Conservation (phyloP, 176 grass and related monocot genomes). For the Thalia dealbata region DNA sequence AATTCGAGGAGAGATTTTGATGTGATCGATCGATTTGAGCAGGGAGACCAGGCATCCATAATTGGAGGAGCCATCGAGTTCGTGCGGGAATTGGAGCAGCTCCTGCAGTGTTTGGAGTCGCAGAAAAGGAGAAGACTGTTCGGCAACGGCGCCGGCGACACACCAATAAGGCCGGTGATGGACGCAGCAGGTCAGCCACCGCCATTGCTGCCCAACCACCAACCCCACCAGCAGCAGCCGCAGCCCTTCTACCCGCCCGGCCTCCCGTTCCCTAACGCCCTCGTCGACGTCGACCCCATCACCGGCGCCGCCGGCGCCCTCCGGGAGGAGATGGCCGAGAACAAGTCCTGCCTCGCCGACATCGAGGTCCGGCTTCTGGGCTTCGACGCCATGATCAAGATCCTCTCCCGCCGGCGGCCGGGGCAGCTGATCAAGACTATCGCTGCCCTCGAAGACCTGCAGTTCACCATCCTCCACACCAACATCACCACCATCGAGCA, state of each 20-base stretch:
- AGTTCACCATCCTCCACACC: constrained; percentile 80
- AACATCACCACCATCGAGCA: constrained; percentile 99
- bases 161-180: constrained; percentile 27
- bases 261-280: constrained; percentile 36
- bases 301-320: constrained; percentile 32
- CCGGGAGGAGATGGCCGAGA: constrained; percentile 75
- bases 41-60: constrained; percentile 95
- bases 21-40: neutral
- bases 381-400: constrained; percentile 79
- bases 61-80: constrained; percentile 96
- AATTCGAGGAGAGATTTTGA: neutral
- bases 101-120: constrained; percentile 88
- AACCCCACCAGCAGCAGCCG: neutral
- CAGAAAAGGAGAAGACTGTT: constrained; percentile 70
- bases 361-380: constrained; percentile 79
- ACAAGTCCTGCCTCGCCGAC: constrained; percentile 84
- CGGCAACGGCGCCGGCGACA: constrained; percentile 34
- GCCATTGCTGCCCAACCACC: neutral
- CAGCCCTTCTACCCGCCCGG: constrained; percentile 28
- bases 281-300: constrained; percentile 37
- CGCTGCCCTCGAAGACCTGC: constrained; percentile 79
- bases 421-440: constrained; percentile 84
- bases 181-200: constrained; percentile 18
- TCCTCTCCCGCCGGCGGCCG: constrained; percentile 57
- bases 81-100: constrained; percentile 83